Base-by-base conservation (phyloP, 345 rosid genomes). In the Carallia brachiata region DNA sequence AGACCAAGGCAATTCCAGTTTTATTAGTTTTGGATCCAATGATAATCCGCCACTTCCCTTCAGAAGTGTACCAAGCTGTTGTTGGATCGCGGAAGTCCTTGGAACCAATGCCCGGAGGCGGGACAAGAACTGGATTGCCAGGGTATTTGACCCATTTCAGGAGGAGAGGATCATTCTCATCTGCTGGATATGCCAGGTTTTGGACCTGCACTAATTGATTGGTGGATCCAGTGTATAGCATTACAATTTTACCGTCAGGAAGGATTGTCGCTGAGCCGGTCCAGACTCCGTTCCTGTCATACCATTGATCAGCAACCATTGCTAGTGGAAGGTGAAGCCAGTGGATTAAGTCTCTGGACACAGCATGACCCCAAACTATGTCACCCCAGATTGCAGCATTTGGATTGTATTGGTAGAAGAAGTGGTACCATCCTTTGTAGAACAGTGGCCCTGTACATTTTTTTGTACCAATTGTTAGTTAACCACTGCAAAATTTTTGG, bases 301-400 rank as follows among this genome's bases (percentile, higher is more conserved):
- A 93, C 94, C 97, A 89, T 15, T 88, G 80, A 73, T 93, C 96
- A 28, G 92, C 84, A 54, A 88, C 84, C 98, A 93, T 87, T 23
- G 97, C 98, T 7, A 91, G 16, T 1, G 97, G 98, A 50, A 93
- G 92, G 82, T 91, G 86, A 67, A 84, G 87, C 98, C 98, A 93
- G 62, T 88, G 89, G 78, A 91, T 84, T 63, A 91, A 70, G 62
- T 93, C 97, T 65, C 68, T 79, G 10, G 98, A 93, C 7, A 91
- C 94, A 3, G 98, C 97, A 69, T 93, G 98, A 27, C 92, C 98
- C 98, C 98, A 93, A 5, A 87, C 96, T 52, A 93, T 93, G 82
- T 87, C 84, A 58, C 98, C 98, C 97, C 97, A 93, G 13, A 93
- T 77, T 6, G 98, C 86, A 2, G 79, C 98, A 68, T 85, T 71